Evolutionary conservation across 768 basidiomycete species (phyloP).

Genomic region (Cyclocybe cylindracea): DNA sequence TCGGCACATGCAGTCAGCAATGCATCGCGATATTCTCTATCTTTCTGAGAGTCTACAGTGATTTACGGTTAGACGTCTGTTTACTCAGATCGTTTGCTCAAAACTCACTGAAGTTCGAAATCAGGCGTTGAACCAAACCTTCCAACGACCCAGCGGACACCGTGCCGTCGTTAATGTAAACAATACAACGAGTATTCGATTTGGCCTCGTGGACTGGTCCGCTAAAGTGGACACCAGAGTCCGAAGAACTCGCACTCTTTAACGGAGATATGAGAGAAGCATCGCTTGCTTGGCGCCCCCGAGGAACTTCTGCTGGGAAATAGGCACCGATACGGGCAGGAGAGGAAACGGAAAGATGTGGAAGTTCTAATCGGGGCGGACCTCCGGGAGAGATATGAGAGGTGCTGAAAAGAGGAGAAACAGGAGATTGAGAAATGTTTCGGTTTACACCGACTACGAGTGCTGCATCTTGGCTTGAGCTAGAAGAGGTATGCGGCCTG

Average conservation of each 20-base stretch:
- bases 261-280: slow-evolving; percentile 4
- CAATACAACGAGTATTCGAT: slow-evolving; percentile 22
- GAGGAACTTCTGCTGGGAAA: neutral
- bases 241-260: slow-evolving; percentile 18
- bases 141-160: slow-evolving; percentile 43
- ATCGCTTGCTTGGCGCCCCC: neutral
- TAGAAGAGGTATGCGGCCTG: slow-evolving; percentile 4
- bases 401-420: neutral
- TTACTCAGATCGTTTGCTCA: neutral
- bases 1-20: slow-evolving; percentile 43
- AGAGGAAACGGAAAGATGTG: slow-evolving; percentile 10
- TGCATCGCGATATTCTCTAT: slow-evolving; percentile 38
- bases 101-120: slow-evolving; percentile 34
- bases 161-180: slow-evolving; percentile 26
- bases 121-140: slow-evolving; percentile 41
- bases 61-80: neutral
- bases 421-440: neutral
- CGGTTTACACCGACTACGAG: neutral
- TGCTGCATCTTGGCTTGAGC: slow-evolving; percentile 3
- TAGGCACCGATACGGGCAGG: slow-evolving; percentile 4
- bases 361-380: slow-evolving; percentile 10
- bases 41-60: slow-evolving; percentile 28
- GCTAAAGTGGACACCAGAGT: slow-evolving; percentile 18
- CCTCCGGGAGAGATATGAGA: neutral
- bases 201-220: slow-evolving; percentile 23